Evolutionary conservation across 345 rosid species (phyloP), one percentile per base, ranked within the genome.

Genomic region (Carallia pectinifolia): DNA sequence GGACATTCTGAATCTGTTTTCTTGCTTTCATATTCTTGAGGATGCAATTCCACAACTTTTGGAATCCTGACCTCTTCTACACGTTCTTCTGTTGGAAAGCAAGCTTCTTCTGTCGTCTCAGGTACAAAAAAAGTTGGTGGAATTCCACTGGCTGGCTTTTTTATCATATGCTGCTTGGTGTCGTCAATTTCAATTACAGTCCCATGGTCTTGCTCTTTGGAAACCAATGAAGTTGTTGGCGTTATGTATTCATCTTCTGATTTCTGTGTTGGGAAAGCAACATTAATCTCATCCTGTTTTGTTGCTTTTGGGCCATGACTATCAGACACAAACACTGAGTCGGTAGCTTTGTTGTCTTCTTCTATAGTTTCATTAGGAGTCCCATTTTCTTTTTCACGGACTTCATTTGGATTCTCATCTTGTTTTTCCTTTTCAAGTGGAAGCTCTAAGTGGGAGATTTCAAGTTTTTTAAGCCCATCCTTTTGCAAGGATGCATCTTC

Each of bases 251-350:
- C 71, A 33, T 68, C 79, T 73, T 79, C 69, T 60, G 74, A 65
- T 62, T 63, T 76, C 70, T 76, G 77, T 38, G 71, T 67, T 67
- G 78, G 71, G 52, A 73, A 58, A 69, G 50, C 65, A 47, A 78
- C 72, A 44, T 38, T 38, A 33, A 53, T 56, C 58, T 54, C 74
- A 60, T 70, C 70, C 64, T 70, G 66, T 70, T 53, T 38, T 50
- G 65, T 71, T 55, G 48, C 71, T 37, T 23, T 27, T 15, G 9
- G 2, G 38, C 23, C 67, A 59, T 60, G n/a, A 58, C 66, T 52
- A 50, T 67, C 39, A 16, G 64, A 30, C 27, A 53, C 58, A 33
- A 50, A 6, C 58, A 18, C 62, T 17, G 18, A 29, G 39, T 73
- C 64, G n/a, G 58, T 62, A 54, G 36, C 59, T 58, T 63, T 64